These are phyloP conservation scores for Cyclotella baltica DNA, from an alignment of 108 stramenopile species.

Conservation along the genomic window DNA sequence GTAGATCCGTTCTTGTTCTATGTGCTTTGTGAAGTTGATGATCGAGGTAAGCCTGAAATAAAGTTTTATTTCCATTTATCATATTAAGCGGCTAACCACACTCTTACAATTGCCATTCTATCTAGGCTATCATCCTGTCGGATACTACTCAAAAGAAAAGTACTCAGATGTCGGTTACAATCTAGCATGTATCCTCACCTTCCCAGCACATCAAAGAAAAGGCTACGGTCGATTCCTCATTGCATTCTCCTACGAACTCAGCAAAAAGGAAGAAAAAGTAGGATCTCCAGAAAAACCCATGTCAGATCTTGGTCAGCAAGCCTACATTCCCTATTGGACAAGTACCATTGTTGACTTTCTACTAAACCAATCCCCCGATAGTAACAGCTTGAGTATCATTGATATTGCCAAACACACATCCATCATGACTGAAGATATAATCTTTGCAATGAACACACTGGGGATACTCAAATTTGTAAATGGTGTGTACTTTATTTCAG, in stretches of 20 bases:
- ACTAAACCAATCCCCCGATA: conserved; percentile 65
- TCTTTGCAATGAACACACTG: conserved; percentile 91
- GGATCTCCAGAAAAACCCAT: conserved; percentile 99
- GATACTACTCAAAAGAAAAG: conserved; percentile 99
- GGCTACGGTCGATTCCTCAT: conserved; percentile 99
- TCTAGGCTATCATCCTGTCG: conserved; percentile 88
- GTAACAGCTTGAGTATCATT: conserved; percentile 82
- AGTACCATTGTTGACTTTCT: conserved; percentile 90
- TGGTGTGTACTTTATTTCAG: conserved; percentile 92
- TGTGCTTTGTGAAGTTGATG: conserved; percentile 93
- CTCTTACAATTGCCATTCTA: conserved; percentile 2
- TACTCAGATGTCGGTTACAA: conserved; percentile 99
- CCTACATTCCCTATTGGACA: conserved; percentile 95
- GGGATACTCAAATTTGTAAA: conserved; percentile 93
- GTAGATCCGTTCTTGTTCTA: conserved; percentile 99
- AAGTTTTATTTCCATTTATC: neutral
- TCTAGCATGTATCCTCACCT: conserved; percentile 98
- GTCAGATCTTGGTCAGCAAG: conserved; percentile 97
- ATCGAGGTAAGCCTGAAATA: conserved; percentile 50
- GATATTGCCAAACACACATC: conserved; percentile 93
- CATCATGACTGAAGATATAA: conserved; percentile 98
- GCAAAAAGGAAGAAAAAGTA: conserved; percentile 95
- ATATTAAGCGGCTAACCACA: neutral
- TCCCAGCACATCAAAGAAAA: conserved; percentile 98
- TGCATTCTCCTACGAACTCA: conserved; percentile 96